Base-by-base conservation (phyloP, 2,329 filamentous ascomycete species). In the Penicillium sp. region DNA sequence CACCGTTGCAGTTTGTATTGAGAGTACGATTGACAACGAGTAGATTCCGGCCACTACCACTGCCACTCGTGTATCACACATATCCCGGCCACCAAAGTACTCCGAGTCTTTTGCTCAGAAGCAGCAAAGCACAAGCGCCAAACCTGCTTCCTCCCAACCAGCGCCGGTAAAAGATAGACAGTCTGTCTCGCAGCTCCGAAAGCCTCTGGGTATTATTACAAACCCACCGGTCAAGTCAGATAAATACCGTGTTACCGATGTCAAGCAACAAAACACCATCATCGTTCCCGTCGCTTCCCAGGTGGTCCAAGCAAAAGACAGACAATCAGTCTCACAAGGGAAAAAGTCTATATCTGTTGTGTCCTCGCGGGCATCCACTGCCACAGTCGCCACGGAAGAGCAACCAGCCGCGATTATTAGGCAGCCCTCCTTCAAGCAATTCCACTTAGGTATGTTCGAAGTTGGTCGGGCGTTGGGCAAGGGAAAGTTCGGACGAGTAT, bases 381-480 rank as follows among this genome's bases (percentile, higher is more conserved):
- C 35, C 18, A n/a, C n/a, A 40, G 35, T 3, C 6, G 20, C 35
- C n/a, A 20, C 49, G 8, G 47, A 38, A 52, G 20, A 28, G 1
- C 49, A 62, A 5, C 66, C 72, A 20, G 61, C 65, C 49, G 68
- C 78, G 8, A 71, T 87, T 55, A 76, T 81, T 56, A 80, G 86
- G 48, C 83, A 87, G 66, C 81, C 84, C 35, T 71, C 60, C 54
- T 72, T 76, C 5, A 79, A 76, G 55, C 68, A 90, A 64, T 92
- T 91, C 74, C 90, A 96, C 69, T 83, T 96, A 3, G 89, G 90
- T 73, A 94, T 95, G 90, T 96, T 96, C 71, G 91, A 96, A 72
- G 95, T 94, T 62, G 90, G 90, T 38, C 88, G 90, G 64, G 89
- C 90, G 1, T 78, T 94, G 3, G 90, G 90, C 52, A 94, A 94